phyloP scores from a whole-genome alignment of 352 stramenopile genomes.

The Globisporangium takayamanum region DNA sequence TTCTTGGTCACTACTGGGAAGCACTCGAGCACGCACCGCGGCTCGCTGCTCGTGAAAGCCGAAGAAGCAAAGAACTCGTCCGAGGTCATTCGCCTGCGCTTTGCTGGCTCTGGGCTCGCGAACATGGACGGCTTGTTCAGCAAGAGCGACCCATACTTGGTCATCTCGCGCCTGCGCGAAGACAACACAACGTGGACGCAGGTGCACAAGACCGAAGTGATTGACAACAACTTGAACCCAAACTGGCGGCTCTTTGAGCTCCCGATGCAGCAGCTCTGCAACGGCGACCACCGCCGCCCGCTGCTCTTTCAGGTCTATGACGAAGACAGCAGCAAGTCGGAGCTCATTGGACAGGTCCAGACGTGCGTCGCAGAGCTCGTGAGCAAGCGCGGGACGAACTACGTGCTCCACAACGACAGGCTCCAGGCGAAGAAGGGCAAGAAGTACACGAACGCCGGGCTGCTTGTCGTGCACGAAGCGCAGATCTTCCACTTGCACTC shows the following conservation, averaged over 20 bases:
- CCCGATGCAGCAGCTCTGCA: slow-evolving; percentile 66
- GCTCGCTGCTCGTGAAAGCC: slow-evolving; percentile 47
- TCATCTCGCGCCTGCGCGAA: slow-evolving; percentile 48
- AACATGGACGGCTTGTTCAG: slow-evolving; percentile 61
- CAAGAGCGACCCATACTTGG: slow-evolving; percentile 58
- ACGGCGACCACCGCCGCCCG: slow-evolving; percentile 59
- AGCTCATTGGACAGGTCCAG: slow-evolving; percentile 63
- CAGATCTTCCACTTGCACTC: slow-evolving; percentile 38
- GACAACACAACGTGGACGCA: slow-evolving; percentile 46
- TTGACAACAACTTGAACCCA: slow-evolving; percentile 69
- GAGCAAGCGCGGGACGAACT: slow-evolving; percentile 40
- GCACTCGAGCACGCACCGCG: slow-evolving; percentile 32
- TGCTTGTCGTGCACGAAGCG: slow-evolving; percentile 33
- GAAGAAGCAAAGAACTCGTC: slow-evolving; percentile 46
- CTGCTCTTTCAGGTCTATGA: slow-evolving; percentile 80
- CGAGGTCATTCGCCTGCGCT: slow-evolving; percentile 41
- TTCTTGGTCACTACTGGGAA: slow-evolving; percentile 47
- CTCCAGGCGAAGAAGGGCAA: slow-evolving; percentile 60
- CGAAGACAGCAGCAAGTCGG: slow-evolving; percentile 58
- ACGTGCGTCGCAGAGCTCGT: slow-evolving; percentile 62
- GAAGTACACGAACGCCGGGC: slow-evolving; percentile 60
- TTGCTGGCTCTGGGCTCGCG: slow-evolving; percentile 34
- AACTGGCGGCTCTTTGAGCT: slow-evolving; percentile 55
- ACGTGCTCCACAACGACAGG: slow-evolving; percentile 46
- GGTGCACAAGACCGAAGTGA: slow-evolving; percentile 61